Evolutionary conservation across 768 basidiomycete genomes (phyloP).

Genomic region (Gymnopilus junonius): DNA sequence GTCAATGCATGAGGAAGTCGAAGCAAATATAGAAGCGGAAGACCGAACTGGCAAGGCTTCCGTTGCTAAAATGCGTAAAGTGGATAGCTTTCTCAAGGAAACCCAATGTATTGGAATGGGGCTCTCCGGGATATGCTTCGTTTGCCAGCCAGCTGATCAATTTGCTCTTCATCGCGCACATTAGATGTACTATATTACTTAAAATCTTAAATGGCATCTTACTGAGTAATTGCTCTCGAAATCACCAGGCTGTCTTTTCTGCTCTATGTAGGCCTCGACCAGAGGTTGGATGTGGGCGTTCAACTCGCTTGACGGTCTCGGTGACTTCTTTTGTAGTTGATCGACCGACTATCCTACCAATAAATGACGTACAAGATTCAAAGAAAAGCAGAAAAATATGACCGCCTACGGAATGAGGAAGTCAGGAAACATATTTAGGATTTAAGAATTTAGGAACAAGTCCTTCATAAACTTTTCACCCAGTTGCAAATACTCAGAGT

Average conservation of each 20-base stretch:
- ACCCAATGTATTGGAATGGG: too few species aligned
- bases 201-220: not conserved
- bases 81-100: too few species aligned
- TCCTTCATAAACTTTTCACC: constrained; percentile 24
- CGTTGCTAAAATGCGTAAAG: too few species aligned
- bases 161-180: not conserved
- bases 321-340: constrained; percentile 13
- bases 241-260: not conserved
- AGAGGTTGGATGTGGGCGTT: not conserved
- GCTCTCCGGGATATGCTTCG: too few species aligned
- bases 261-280: not conserved
- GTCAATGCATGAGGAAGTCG: too few species aligned
- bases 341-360: constrained; percentile 25
- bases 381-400: not conserved
- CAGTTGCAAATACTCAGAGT: constrained; percentile 23
- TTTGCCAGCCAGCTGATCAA: not conserved
- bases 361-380: not conserved
- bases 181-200: not conserved
- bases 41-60: too few species aligned
- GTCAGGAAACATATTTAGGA: constrained; percentile 25
- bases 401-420: constrained; percentile 24
- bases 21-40: too few species aligned
- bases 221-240: not conserved
- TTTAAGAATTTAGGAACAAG: constrained; percentile 14
- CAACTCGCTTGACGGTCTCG: not conserved